Base-by-base conservation (phyloP, 495 filamentous ascomycete species). In the Tuber umbilicatum region DNA sequence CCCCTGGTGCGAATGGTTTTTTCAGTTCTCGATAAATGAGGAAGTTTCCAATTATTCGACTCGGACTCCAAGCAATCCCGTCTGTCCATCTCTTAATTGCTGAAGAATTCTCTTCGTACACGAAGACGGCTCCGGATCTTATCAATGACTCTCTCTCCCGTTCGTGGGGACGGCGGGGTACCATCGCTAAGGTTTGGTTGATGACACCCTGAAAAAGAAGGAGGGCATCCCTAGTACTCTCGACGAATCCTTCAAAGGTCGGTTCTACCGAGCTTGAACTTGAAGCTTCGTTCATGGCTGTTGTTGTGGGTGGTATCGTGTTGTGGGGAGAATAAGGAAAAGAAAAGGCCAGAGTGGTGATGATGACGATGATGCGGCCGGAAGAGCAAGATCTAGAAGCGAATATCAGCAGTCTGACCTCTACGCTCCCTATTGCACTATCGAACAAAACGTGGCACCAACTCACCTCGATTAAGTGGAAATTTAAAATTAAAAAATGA, bases 71-170 rank as follows among this genome's bases (percentile, higher is more conserved):
- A 27, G 89, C 89, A 19, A 92, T 87, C 3, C 93, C 93, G 82
- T 97, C 94, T 0, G 94, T 97, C 94, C 94, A 97, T 60, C 94
- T 88, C 84, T 94, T 96, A 83, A 97, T 96, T 2, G 92, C 92
- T 1, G 93, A 94, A 1, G 91, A 89, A 73, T 91, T 89, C 81
- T 97, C 93, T 81, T 95, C 92, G 83, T 97, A 97, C 77, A 97
- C 91, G 82, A 97, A 94, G 17, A 97, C 88, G 72, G 90, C 90
- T 37, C 94, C 94, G 80, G 92, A 96, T 74, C 86, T 87, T 79
- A 97, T 94, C 60, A 94, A 86, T 23, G 86, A 82, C 14, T 85
- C 84, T 47, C 94, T 89, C 81, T 97, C 94, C 38, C 91, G 86
- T 76, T 97, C 94, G 78, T 94, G 92, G 0, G 94, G 94, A 38